These are phyloP conservation scores for Pistacia atlantica DNA, from an alignment of 345 rosid genomes.

Conservation along the genomic window DNA sequence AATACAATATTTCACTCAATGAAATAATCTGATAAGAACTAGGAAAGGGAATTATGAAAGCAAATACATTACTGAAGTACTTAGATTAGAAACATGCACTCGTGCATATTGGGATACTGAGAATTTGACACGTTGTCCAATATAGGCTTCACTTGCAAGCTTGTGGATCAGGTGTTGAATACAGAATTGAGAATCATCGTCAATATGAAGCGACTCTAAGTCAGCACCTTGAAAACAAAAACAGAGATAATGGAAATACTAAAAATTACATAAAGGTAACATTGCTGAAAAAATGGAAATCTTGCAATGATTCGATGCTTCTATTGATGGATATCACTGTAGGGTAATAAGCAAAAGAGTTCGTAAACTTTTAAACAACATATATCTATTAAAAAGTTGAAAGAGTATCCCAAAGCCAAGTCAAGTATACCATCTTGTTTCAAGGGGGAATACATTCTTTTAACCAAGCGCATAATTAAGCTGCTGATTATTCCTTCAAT, in stretches of 20 bases:
- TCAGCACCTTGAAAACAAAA: slow-evolving; percentile 21
- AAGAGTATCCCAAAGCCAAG: slow-evolving; percentile 1
- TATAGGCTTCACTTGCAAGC: slow-evolving; percentile 55
- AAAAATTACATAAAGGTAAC: background rate
- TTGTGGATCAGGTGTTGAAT: slow-evolving; percentile 85
- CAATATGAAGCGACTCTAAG: slow-evolving; percentile 38
- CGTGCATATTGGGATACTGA: too few relatives aligned
- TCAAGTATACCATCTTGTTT: slow-evolving; percentile 44
- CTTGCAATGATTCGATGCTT: background rate
- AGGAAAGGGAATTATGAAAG: too few relatives aligned
- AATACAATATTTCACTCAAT: too few relatives aligned
- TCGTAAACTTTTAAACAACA: background rate
- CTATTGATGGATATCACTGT: background rate
- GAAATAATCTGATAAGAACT: too few relatives aligned
- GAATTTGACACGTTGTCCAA: too few relatives aligned
- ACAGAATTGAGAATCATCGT: slow-evolving; percentile 45
- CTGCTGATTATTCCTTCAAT: slow-evolving; percentile 58
- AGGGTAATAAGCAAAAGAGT: background rate
- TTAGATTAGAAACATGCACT: too few relatives aligned
- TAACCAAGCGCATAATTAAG: slow-evolving; percentile 57
- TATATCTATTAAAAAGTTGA: background rate
- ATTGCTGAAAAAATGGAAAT: slow-evolving; percentile 15
- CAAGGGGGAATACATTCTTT: slow-evolving; percentile 61
- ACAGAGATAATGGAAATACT: background rate
- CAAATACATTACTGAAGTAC: too few relatives aligned